Evolutionary conservation across 164 flowering plant genomes (phyloP).

Genomic region (Dillenia turbinata): DNA sequence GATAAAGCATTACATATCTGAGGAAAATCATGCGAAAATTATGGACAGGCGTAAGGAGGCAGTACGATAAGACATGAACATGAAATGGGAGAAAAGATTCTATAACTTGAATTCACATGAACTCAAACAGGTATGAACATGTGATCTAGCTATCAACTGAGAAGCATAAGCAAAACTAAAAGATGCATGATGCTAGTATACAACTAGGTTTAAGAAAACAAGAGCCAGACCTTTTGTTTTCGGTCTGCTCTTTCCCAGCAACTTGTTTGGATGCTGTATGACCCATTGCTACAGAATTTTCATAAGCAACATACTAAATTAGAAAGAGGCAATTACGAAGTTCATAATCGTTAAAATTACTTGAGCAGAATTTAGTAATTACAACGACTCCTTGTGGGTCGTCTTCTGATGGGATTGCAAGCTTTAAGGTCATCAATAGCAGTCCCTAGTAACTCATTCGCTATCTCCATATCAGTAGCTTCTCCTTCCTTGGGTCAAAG

Average conservation of each 20-base stretch:
- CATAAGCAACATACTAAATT: not conserved
- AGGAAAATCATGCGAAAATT: too few species aligned
- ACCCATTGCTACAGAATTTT: conserved; percentile 47
- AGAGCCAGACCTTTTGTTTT: conserved; percentile 46
- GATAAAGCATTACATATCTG: too few species aligned
- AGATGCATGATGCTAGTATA: not conserved
- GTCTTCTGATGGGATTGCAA: conserved; percentile 28
- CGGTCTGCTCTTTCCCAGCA: conserved; percentile 29
- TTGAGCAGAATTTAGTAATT: conserved; percentile 10
- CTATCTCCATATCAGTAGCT: conserved; percentile 13
- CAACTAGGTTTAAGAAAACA: not conserved
- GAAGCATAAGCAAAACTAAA: not conserved
- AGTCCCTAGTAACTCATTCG: conserved; percentile 9
- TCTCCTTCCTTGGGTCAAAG: conserved; percentile 19
- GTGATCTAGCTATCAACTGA: too few species aligned
- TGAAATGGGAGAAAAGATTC: too few species aligned
- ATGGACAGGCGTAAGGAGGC: too few species aligned
- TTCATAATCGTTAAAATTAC: not conserved
- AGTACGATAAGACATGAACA: too few species aligned
- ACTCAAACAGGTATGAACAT: too few species aligned
- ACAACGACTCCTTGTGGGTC: conserved; percentile 48
- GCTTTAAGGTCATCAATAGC: conserved; percentile 16
- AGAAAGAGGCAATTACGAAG: not conserved
- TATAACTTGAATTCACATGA: too few species aligned
- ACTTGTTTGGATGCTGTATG: conserved; percentile 18